Base-by-base conservation (phyloP, 768 basidiomycete genomes). In the Galerina marginata region DNA sequence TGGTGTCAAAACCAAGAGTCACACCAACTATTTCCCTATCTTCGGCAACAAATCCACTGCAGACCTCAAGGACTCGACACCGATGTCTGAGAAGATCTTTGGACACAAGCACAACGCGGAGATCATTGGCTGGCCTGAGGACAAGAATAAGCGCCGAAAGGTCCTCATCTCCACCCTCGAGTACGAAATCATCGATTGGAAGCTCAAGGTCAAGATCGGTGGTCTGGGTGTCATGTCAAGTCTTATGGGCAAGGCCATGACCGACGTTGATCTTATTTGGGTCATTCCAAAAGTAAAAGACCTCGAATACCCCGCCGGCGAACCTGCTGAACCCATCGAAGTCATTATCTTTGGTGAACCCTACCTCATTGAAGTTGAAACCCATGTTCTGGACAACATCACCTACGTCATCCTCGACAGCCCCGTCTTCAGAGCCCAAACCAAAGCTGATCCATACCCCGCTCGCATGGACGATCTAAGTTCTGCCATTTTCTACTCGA, bases 221-320 rank as follows among this genome's bases (percentile, higher is more conserved):
- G 95, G 95, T 75, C 83, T 97, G 16, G 95, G 95, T 81, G 95
- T 96, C 78, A 97, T 97, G 95, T 96, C 95, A 3, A 90, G 90
- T 74, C 80, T 97, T 38, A 97, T 97, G 95, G 95, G 95, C 64
- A 97, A 96, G 75, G 95, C 95, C 5, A 97, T 97, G 95, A 92
- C 91, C 48, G 95, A 97, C 71, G 95, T 96, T 54, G 95, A 96
- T 72, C 79, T 97, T 46, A 80, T 97, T 58, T 97, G 95, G 95
- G 89, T 97, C 50, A 71, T 96, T 15, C 95, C 95, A 46, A 97
- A 97, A 71, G 95, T 97, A 66, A 95, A 95, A 77, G 95, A 96
- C 68, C 64, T 97, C 11, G 95, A 96, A 50, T 97, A 97, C 69
- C 95, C 95, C 33, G 83, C 87, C 42, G 95, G 95, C 23, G 95